Base-by-base conservation (phyloP, 805 yeast species). In the Saturnispora bothae region DNA sequence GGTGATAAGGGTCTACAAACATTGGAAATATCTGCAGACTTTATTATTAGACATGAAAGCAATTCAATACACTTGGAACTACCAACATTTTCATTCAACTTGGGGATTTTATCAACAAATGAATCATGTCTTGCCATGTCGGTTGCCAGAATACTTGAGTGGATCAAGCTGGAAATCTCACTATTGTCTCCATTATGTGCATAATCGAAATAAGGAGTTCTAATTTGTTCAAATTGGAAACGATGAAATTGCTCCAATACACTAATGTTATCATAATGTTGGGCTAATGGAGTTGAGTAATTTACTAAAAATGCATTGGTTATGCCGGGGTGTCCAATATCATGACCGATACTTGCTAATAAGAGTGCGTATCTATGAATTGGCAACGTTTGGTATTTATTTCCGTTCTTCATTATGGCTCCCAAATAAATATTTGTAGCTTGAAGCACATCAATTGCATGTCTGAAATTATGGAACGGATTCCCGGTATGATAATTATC, bases 271-370 rank as follows among this genome's bases (percentile, higher is more conserved):
- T 75, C 65, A 60, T 73, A 88, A 13, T 73, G 50, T 39, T 59
- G 54, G 3, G 89, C 73, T 18, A 85, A 66, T 9, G 85, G 84
- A 0, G 92, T 69, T 7, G 67, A 55, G 48, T 73, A 55, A 42
- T 71, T 64, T 18, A 65, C 61, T 55, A 89, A 61, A 46, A 85
- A 76, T 27, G 74, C 72, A 56, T 85, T 84, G 12, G 94, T 85
- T n/a, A 86, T 75, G 2, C 97, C 98, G 1, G 97, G 97, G 58
- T 92, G 98, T 17, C 96, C 95, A 23, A 83, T 76, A 57, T 92
- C 98, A 61, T 92, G 98, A 37, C 97, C 97, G 31, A 88, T 61
- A 1, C 95, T 92, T 0, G 95, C 83, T 10, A 88, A 63, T 25
- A 83, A 67, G 20, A 85, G 59, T 2, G 81, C 72, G 33, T 82